Evolutionary conservation across 2,329 filamentous ascomycete genomes (phyloP), one percentile per base, ranked within the genome.

Genomic region (Ascosphaera apis): DNA sequence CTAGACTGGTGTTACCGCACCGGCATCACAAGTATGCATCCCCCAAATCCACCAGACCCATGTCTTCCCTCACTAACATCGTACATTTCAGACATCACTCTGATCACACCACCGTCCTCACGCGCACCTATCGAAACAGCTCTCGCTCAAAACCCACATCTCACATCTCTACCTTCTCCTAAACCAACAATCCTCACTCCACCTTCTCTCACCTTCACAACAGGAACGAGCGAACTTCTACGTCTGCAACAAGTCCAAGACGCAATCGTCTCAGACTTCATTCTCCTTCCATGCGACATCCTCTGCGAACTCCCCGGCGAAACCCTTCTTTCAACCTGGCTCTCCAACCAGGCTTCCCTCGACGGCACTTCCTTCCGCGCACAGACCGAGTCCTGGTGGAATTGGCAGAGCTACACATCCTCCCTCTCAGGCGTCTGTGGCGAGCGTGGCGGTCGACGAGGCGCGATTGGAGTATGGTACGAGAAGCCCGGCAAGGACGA

Each of bases 281-380:
- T 93, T 17, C 70, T 95, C 2, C 62, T 98, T 3, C 86, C 88
- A 0, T 98, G 88, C 54, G 88, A 98, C 52, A 63, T 98, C 4
- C 73, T 98, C 28, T 93, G 83, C 52, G 84, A 92, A 49, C 61
- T 95, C 12, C 75, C 78, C 2, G 84, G 83, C 9, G 77, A 83
- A 46, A 71, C 75, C 42, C 63, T 95, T 15, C 58, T 91, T 2
- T 82, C 93, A 53, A 72, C 84, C 40, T 98, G 88, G 83, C 84
- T 93, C 76, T 71, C 84, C 19, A 72, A 78, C 45, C 71, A 82
- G 35, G 75, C 72, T 12, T 78, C 75, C 27, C 62, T 86, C 2
- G 53, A 67, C 56, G 45, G 71, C 60, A 56, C 62, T 11, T 65
- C 75, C 2, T 38, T 36, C 3, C 38, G 33, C 13, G 48, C 47